Conservation (phyloP, 2,329 filamentous ascomycete genomes). For the Ceratocystis diversiconidia region DNA sequence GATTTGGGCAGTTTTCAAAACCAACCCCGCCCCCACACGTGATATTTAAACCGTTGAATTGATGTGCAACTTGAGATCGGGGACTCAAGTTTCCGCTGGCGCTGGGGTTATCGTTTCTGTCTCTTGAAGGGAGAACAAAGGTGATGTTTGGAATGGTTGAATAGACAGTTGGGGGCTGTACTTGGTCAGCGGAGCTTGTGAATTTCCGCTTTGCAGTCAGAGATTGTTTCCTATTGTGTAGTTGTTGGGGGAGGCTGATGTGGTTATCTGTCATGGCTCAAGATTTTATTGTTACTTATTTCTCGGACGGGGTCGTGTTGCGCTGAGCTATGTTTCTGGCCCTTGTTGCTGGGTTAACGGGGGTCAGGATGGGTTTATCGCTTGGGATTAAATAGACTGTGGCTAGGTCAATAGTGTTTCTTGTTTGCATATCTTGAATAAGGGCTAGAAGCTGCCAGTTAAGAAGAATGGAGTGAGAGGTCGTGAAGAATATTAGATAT, state of each 20-base stretch:
- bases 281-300: not conserved
- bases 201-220: slow-evolving; percentile 7
- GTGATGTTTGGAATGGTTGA: slow-evolving; percentile 8
- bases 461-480: not conserved
- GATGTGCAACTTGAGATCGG: slow-evolving; percentile 14
- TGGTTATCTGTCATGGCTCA: not conserved
- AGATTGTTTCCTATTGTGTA: not conserved
- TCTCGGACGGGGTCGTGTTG: not conserved
- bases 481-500: not conserved
- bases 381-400: not conserved
- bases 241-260: not conserved
- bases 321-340: not conserved
- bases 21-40: slow-evolving; percentile 8
- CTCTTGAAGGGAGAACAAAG: slow-evolving; percentile 13
- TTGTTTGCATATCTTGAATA: not conserved
- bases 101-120: slow-evolving; percentile 4
- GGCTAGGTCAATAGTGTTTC: not conserved
- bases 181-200: slow-evolving; percentile 10
- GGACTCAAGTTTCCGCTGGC: slow-evolving; percentile 10
- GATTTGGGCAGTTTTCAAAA: not conserved
- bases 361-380: not conserved
- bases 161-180: slow-evolving; percentile 2
- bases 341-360: slow-evolving; percentile 6
- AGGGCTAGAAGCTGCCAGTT: not conserved
- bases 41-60: slow-evolving; percentile 13